phyloP scores from a whole-genome alignment of 768 basidiomycete species.

The Trichaptum fuscoviolaceum region DNA sequence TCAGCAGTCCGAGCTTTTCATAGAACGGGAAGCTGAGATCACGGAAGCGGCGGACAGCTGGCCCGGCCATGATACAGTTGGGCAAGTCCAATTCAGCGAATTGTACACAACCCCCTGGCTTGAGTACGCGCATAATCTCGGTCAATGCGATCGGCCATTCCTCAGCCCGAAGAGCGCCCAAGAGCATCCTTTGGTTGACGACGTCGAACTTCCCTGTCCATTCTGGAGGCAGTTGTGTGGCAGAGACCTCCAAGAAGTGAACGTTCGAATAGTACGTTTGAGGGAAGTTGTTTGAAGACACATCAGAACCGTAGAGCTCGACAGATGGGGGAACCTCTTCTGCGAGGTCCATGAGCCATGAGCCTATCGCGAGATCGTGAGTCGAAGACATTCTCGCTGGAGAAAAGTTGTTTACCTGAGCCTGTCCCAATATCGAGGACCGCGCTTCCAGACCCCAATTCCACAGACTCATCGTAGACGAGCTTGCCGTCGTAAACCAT shows the following conservation, averaged over 20 bases:
- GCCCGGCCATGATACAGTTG: background rate
- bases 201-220: slow-evolving; percentile 28
- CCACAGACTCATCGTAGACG: background rate
- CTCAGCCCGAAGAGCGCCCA: slow-evolving; percentile 21
- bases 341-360: slow-evolving; percentile 16
- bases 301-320: slow-evolving; percentile 14
- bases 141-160: slow-evolving; percentile 23
- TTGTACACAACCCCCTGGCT: slow-evolving; percentile 28
- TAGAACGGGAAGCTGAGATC: background rate
- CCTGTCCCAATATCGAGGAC: slow-evolving; percentile 3
- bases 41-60: background rate
- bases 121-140: slow-evolving; percentile 27
- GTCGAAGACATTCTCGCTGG: background rate
- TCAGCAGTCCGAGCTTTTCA: slow-evolving; percentile 1
- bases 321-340: slow-evolving; percentile 8
- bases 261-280: slow-evolving; percentile 9
- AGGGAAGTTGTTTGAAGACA: slow-evolving; percentile 15
- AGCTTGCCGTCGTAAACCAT: slow-evolving; percentile 1
- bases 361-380: slow-evolving; percentile 8
- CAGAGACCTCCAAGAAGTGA: slow-evolving; percentile 15
- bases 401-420: background rate
- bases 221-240: slow-evolving; percentile 23
- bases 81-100: slow-evolving; percentile 20
- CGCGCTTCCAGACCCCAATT: background rate
- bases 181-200: slow-evolving; percentile 28